phyloP scores from a whole-genome alignment of 2,329 filamentous ascomycete species.

The Akanthomyces dipterigenus region DNA sequence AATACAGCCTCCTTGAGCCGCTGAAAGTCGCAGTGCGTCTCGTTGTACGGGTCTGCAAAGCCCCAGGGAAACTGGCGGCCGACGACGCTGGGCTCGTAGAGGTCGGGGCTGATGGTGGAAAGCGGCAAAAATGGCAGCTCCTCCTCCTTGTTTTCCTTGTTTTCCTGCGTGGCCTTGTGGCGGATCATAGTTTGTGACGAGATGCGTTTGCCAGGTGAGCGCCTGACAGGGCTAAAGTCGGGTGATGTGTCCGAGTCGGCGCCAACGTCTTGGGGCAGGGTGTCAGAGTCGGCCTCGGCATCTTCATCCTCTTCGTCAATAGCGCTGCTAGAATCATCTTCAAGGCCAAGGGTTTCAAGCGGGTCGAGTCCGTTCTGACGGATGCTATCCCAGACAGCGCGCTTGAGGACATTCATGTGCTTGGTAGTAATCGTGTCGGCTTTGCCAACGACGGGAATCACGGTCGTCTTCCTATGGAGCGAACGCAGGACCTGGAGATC shows the following conservation, averaged over 20 bases:
- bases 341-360: slow-evolving; percentile 75
- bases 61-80: slow-evolving; percentile 95
- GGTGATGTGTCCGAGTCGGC: background rate
- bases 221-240: background rate
- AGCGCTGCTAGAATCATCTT: slow-evolving; percentile 62
- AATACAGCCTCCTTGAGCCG: slow-evolving; percentile 89
- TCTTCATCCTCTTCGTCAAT: slow-evolving; percentile 49
- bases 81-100: slow-evolving; percentile 72
- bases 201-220: slow-evolving; percentile 32
- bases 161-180: slow-evolving; percentile 38
- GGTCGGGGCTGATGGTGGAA: slow-evolving; percentile 88
- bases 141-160: slow-evolving; percentile 39
- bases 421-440: slow-evolving; percentile 93
- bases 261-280: slow-evolving; percentile 29
- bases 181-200: slow-evolving; percentile 40
- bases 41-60: slow-evolving; percentile 87
- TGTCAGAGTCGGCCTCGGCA: slow-evolving; percentile 38
- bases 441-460: slow-evolving; percentile 93
- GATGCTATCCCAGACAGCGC: slow-evolving; percentile 82
- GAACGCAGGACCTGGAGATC: slow-evolving; percentile 86
- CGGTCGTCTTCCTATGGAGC: slow-evolving; percentile 86
- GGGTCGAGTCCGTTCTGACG: slow-evolving; percentile 77
- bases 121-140: slow-evolving; percentile 72
- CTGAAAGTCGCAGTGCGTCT: slow-evolving; percentile 88
- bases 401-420: slow-evolving; percentile 90